A percentile compares a stretch with the other conserved stretches of the same genome.
These are phyloP conservation scores for Curvularia verruculosa DNA, from an alignment of 2,329 filamentous ascomycete genomes.

Conservation along the genomic window DNA sequence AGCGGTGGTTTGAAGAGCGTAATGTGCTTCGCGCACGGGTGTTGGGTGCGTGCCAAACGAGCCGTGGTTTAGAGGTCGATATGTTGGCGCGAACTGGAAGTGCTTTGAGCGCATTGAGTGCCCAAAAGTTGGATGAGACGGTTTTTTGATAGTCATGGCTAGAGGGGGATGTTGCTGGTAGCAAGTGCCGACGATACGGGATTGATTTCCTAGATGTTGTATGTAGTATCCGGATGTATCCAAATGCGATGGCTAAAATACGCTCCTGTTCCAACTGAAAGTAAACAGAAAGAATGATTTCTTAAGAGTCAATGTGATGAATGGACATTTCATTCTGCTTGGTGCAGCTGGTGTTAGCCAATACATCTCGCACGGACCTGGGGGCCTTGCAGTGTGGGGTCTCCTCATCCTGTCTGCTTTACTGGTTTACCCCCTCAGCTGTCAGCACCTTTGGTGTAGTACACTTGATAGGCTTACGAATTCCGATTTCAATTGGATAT, in stretches of 20 bases:
- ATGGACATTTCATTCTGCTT: not conserved
- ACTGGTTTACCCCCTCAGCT: not conserved
- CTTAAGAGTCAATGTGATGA: not conserved
- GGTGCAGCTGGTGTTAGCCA: not conserved
- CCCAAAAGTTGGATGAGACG: not conserved
- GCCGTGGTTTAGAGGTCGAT: not conserved
- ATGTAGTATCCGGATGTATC: no score
- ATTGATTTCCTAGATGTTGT: not conserved
- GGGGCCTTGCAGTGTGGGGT: not conserved
- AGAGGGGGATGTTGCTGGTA: not conserved
- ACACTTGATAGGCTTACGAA: no score
- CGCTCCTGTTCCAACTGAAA: accelerated
- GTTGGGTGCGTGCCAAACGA: not conserved
- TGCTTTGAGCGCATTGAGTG: not conserved
- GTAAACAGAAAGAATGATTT: not conserved
- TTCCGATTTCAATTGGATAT: no score
- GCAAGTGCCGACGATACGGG: not conserved
- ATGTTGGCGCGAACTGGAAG: not conserved
- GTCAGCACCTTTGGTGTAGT: not conserved
- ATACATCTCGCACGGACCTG: not conserved
- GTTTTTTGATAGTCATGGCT: not conserved
- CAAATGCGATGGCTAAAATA: not conserved
- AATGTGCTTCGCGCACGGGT: not conserved
- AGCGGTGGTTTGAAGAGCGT: not conserved
- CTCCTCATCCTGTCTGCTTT: not conserved